Percentiles rank a stretch among this genome's conserved stretches.
Conservation (phyloP, 148 eudicot species). For the Amaranthus hypochondriacus region DNA sequence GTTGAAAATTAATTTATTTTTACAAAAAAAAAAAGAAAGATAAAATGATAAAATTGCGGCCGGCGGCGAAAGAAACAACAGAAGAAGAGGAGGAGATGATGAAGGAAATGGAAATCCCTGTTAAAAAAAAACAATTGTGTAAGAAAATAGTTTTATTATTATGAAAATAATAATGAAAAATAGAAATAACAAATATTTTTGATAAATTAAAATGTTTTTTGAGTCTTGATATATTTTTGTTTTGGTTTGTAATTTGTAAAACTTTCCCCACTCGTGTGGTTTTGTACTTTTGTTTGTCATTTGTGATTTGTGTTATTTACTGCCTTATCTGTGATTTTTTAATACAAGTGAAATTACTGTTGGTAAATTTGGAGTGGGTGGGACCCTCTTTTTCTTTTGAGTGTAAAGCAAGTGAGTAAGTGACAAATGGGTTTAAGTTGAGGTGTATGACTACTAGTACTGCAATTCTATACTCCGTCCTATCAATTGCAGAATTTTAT, state of each 20-base stretch:
- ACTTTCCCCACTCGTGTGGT: not conserved
- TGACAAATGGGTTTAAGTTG: too few relatives aligned
- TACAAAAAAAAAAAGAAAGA: not conserved
- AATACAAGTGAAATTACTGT: too few relatives aligned
- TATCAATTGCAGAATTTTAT: too few relatives aligned
- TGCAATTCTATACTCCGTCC: too few relatives aligned
- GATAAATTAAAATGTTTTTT: not conserved
- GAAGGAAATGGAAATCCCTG: not conserved
- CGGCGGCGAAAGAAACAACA: constrained; percentile 11
- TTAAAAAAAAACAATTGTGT: too few relatives aligned
- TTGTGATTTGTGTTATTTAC: not conserved
- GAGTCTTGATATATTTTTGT: too few relatives aligned
- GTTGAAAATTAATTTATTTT: constrained; percentile 1
- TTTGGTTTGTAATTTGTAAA: not conserved
- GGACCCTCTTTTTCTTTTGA: too few relatives aligned
- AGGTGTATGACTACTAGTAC: too few relatives aligned
- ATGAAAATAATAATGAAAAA: not conserved
- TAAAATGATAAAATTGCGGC: constrained; percentile 2
- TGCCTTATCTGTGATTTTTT: too few relatives aligned
- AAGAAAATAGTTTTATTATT: too few relatives aligned
- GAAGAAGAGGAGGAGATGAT: not conserved
- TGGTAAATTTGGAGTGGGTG: too few relatives aligned
- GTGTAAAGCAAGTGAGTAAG: too few relatives aligned
- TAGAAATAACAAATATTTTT: not conserved
- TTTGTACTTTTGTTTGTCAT: not conserved